phyloP scores from a whole-genome alignment of 2,329 filamentous ascomycete genomes.

The Akanthomyces uredinophilus region DNA sequence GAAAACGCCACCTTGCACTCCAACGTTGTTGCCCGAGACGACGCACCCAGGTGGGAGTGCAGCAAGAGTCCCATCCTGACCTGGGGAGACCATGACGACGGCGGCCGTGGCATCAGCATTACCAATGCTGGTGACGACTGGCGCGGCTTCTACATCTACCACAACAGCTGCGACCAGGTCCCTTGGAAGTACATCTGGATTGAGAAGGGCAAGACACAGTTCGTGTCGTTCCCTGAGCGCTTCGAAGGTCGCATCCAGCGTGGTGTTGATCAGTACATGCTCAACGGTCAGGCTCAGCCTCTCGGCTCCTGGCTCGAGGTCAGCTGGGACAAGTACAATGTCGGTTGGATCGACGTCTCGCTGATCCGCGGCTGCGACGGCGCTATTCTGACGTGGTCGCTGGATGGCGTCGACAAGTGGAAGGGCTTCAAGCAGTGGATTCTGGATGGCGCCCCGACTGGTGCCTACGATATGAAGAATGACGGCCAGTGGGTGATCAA shows the following conservation, averaged over 20 bases:
- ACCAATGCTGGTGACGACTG: slow-evolving; percentile 10
- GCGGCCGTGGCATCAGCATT: slow-evolving; percentile 8
- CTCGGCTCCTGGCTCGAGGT: slow-evolving; percentile 26
- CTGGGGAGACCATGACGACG: slow-evolving; percentile 12
- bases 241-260: slow-evolving; percentile 25
- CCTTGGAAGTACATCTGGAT: slow-evolving; percentile 26
- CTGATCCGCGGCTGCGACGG: slow-evolving; percentile 27
- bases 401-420: slow-evolving; percentile 21
- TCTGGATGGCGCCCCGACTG: slow-evolving; percentile 20
- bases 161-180: slow-evolving; percentile 24
- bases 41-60: neutral
- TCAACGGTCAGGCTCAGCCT: slow-evolving; percentile 21
- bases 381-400: slow-evolving; percentile 19
- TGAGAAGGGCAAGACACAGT: slow-evolving; percentile 18
- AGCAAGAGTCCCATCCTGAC: slow-evolving; percentile 6
- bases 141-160: slow-evolving; percentile 18
- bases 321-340: slow-evolving; percentile 19
- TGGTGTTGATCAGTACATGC: slow-evolving; percentile 22
- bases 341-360: slow-evolving; percentile 24
- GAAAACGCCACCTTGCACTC: neutral
- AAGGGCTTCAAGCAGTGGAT: slow-evolving; percentile 24
- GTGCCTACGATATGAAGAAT: slow-evolving; percentile 12
- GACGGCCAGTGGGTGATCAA: slow-evolving; percentile 22
- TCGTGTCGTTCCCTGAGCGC: slow-evolving; percentile 22
- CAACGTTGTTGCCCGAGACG: neutral